Percentiles rank a stretch among this genome's conserved stretches.
These are phyloP conservation scores for Pleurotus citrinopileatus DNA, from an alignment of 768 basidiomycete species.

Conservation along the genomic window DNA sequence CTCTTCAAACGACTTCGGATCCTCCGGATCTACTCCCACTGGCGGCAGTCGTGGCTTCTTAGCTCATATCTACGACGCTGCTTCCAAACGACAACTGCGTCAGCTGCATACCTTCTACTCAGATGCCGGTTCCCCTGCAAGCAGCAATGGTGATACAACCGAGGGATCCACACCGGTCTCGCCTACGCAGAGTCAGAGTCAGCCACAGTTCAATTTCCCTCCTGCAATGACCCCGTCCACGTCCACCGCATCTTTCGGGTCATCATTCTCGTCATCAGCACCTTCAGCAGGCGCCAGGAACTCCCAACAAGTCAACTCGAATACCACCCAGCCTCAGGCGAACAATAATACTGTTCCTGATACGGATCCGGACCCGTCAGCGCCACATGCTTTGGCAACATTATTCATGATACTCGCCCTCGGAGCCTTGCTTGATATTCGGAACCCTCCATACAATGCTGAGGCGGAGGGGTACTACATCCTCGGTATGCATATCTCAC, in stretches of 20 bases:
- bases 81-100: background rate
- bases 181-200: background rate
- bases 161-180: background rate
- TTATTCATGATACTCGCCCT: conserved; percentile 60
- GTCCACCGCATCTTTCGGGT: background rate
- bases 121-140: conserved; percentile 4
- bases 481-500: conserved; percentile 30
- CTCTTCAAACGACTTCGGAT: background rate
- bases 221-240: background rate
- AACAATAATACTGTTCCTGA: background rate
- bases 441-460: conserved; percentile 46
- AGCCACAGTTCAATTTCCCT: background rate
- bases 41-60: background rate
- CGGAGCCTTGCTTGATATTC: conserved; percentile 57
- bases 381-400: conserved; percentile 50
- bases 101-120: conserved; percentile 1
- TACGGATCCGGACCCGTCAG: conserved; percentile 13
- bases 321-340: conserved; percentile 5
- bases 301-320: background rate
- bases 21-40: background rate
- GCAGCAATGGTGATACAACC: conserved; percentile 1
- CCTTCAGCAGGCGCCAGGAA: no score
- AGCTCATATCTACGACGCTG: background rate
- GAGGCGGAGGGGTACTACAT: conserved; percentile 63
- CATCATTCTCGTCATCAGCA: background rate